Conservation (phyloP, 2,329 filamentous ascomycete genomes). For the Phialocephala sp. region DNA sequence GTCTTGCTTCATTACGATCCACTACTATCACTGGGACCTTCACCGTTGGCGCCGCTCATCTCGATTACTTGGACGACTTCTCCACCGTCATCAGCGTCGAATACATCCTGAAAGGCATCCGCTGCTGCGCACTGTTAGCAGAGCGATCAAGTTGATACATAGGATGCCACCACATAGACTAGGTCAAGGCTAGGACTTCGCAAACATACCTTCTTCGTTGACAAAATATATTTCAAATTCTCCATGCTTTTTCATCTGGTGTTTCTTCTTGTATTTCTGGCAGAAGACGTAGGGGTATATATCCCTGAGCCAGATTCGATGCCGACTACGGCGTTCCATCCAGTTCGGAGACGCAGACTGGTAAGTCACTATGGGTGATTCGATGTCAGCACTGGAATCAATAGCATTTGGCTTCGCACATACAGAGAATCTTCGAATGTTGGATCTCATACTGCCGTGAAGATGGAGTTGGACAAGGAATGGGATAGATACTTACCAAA, state of each 20-base stretch:
- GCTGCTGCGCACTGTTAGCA: slow-evolving; percentile 29
- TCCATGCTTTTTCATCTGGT: slow-evolving; percentile 52
- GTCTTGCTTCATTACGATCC: slow-evolving; percentile 5
- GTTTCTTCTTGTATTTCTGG: slow-evolving; percentile 58
- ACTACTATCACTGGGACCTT: neutral
- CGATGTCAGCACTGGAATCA: neutral
- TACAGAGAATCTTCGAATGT: too few species aligned
- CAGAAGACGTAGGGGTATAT: slow-evolving; percentile 65
- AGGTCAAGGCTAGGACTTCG: neutral
- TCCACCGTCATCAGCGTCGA: slow-evolving; percentile 19
- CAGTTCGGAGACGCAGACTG: slow-evolving; percentile 55
- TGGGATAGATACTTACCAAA: slow-evolving; percentile 53
- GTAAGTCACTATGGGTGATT: slow-evolving; percentile 55
- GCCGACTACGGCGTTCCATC: slow-evolving; percentile 55
- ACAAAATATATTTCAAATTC: slow-evolving; percentile 43
- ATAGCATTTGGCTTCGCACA: neutral
- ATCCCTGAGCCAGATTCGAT: slow-evolving; percentile 58
- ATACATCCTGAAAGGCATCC: slow-evolving; percentile 35
- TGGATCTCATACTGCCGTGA: too few species aligned
- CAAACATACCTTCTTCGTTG: slow-evolving; percentile 35
- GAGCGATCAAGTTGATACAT: neutral
- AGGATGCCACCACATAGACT: neutral
- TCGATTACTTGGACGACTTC: neutral
- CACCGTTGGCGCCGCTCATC: slow-evolving; percentile 15
- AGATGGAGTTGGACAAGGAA: neutral